phyloP scores from a whole-genome alignment of 2,329 filamentous ascomycete species.

The Verticillium zaregamsianum region DNA sequence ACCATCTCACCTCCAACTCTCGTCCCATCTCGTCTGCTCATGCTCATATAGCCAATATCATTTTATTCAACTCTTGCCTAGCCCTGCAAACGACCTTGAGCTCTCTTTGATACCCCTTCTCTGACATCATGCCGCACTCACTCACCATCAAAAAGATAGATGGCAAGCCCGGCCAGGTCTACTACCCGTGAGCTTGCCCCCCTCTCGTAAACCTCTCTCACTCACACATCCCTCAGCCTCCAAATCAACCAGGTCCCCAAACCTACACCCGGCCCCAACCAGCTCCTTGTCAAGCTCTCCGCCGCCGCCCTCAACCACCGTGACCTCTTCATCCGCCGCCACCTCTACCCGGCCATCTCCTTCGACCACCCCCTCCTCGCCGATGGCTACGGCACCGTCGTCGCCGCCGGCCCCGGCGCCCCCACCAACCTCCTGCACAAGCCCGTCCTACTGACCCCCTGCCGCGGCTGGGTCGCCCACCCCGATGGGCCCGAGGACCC shows the following conservation, averaged over 20 bases:
- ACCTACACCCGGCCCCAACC: constrained; percentile 57
- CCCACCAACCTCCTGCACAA: constrained; percentile 44
- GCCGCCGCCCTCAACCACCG: constrained; percentile 90
- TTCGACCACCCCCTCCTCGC: constrained; percentile 76
- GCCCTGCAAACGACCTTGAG: not conserved
- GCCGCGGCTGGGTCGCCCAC: constrained; percentile 69
- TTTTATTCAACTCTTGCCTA: not conserved
- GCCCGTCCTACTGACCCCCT: constrained; percentile 74
- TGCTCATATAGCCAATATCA: not conserved
- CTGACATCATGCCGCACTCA: constrained; percentile 43
- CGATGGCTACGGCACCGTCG: constrained; percentile 76
- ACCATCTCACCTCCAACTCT: not conserved
- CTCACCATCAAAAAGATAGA: constrained; percentile 66
- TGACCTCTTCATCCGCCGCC: constrained; percentile 89
- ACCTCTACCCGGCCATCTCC: constrained; percentile 81
- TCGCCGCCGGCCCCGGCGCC: constrained; percentile 52
- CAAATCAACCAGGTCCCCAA: constrained; percentile 57
- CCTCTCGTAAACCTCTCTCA: not conserved
- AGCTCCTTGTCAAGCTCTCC: constrained; percentile 72
- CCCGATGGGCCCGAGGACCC: constrained; percentile 70
- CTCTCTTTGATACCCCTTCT: not conserved
- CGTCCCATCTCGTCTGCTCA: too few species aligned
- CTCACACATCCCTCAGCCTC: constrained; percentile 36
- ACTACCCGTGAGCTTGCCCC: constrained; percentile 61
- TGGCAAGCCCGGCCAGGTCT: constrained; percentile 84